phyloP scores from a whole-genome alignment of 108 stramenopile genomes.

The Fragilaria crotonensis region DNA sequence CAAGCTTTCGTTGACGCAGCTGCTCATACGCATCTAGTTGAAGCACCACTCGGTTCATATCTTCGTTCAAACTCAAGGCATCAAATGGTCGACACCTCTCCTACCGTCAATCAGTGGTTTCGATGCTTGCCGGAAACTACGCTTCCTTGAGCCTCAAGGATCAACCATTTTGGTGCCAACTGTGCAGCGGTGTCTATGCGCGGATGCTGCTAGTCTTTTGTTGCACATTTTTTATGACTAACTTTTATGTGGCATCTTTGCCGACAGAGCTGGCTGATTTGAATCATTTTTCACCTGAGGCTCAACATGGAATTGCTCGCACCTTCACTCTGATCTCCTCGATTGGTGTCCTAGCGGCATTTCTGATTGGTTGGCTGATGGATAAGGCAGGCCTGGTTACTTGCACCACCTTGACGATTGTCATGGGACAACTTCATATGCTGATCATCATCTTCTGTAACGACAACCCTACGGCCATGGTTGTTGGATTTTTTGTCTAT shows the following conservation, averaged over 20 bases:
- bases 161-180: conserved; percentile 29
- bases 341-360: conserved; percentile 28
- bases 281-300: conserved; percentile 2
- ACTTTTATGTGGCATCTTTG: conserved; percentile 45
- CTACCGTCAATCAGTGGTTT: not conserved
- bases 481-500: conserved; percentile 31
- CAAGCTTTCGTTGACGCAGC: not conserved
- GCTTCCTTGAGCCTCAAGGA: conserved; percentile 19
- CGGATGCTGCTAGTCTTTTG: conserved; percentile 31
- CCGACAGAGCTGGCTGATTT: conserved; percentile 22
- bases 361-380: conserved; percentile 32
- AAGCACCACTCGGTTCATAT: conserved; percentile 23
- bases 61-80: conserved; percentile 7
- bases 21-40: conserved; percentile 1
- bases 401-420: conserved; percentile 21
- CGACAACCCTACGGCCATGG: conserved; percentile 6
- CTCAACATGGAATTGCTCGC: conserved; percentile 10
- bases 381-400: conserved; percentile 33
- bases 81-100: conserved; percentile 4
- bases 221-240: conserved; percentile 26
- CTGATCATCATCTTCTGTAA: conserved; percentile 19
- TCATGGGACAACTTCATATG: conserved; percentile 31
- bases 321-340: conserved; percentile 37
- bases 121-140: not conserved
- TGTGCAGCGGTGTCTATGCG: conserved; percentile 19